Evolutionary conservation across 2,329 filamentous ascomycete species (phyloP).

Genomic region (Trichophyton benhamiae): DNA sequence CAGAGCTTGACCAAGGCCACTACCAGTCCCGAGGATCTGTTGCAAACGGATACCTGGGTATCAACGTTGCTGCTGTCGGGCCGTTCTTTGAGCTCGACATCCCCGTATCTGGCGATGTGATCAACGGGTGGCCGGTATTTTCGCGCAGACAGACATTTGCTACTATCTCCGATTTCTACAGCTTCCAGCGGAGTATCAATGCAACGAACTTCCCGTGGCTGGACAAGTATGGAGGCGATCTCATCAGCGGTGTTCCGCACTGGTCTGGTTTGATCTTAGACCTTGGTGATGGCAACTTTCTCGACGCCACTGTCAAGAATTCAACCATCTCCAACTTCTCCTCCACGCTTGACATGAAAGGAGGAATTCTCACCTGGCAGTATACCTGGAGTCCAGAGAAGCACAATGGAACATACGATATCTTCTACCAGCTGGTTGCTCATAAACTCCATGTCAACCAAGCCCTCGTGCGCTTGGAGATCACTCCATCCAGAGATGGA

Average conservation of each 20-base stretch:
- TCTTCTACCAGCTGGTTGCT: constrained; percentile 55
- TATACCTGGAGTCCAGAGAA: constrained; percentile 52
- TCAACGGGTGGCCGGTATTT: constrained; percentile 57
- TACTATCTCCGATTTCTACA: constrained; percentile 56
- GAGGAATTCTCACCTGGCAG: constrained; percentile 51
- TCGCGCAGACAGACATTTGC: constrained; percentile 52
- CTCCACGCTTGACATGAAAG: constrained; percentile 50
- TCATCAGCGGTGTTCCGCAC: constrained; percentile 59
- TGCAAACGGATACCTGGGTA: constrained; percentile 53
- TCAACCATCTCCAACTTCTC: constrained; percentile 48
- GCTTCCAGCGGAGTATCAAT: constrained; percentile 46
- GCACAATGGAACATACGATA: constrained; percentile 39
- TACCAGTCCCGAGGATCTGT: constrained; percentile 49
- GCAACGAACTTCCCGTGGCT: constrained; percentile 57
- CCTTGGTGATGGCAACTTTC: constrained; percentile 39
- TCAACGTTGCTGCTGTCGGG: constrained; percentile 50
- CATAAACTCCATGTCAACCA: constrained; percentile 52
- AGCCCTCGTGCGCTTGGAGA: constrained; percentile 47
- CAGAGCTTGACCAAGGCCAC: constrained; percentile 43
- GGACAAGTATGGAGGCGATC: constrained; percentile 56
- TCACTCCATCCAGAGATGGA: constrained; percentile 42
- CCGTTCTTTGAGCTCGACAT: constrained; percentile 51
- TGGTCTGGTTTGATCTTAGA: constrained; percentile 51
- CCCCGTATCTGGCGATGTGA: constrained; percentile 39
- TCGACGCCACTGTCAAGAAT: constrained; percentile 50